Percentiles rank a stretch among this genome's conserved stretches.
These are phyloP conservation scores for Euryodendron excelsum DNA, from an alignment of 148 eudicot genomes.

Conservation along the genomic window DNA sequence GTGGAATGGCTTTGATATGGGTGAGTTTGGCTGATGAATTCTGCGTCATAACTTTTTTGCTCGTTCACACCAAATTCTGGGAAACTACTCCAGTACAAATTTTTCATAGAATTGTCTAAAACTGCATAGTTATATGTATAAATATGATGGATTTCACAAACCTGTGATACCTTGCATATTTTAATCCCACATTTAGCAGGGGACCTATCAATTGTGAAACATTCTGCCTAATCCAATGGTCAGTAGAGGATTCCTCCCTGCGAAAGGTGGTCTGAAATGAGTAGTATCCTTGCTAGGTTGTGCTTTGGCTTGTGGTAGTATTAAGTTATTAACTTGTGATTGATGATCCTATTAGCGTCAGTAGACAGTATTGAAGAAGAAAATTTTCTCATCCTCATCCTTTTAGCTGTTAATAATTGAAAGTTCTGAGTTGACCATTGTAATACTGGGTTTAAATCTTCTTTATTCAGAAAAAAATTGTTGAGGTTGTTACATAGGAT, in stretches of 20 bases:
- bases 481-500: slow-evolving; percentile 37
- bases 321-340: too few species aligned
- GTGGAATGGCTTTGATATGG: slow-evolving; percentile 49
- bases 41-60: neutral
- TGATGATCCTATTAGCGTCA: too few species aligned
- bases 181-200: too few species aligned
- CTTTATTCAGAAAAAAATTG: slow-evolving; percentile 14
- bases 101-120: neutral
- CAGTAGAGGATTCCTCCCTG: too few species aligned
- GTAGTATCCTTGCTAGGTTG: too few species aligned
- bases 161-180: neutral
- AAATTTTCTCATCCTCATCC: neutral
- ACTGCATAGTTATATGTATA: neutral
- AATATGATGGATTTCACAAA: neutral
- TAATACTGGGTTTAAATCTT: neutral
- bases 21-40: slow-evolving; percentile 26
- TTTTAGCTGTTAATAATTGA: neutral
- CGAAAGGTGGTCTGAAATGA: too few species aligned
- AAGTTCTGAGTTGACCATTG: neutral
- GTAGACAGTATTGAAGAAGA: neutral
- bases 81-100: neutral
- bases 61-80: neutral
- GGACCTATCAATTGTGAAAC: too few species aligned
- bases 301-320: too few species aligned
- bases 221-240: too few species aligned